Conservation (phyloP, 1,139 yeast species). For the Saccharomyces hybrid region DNA sequence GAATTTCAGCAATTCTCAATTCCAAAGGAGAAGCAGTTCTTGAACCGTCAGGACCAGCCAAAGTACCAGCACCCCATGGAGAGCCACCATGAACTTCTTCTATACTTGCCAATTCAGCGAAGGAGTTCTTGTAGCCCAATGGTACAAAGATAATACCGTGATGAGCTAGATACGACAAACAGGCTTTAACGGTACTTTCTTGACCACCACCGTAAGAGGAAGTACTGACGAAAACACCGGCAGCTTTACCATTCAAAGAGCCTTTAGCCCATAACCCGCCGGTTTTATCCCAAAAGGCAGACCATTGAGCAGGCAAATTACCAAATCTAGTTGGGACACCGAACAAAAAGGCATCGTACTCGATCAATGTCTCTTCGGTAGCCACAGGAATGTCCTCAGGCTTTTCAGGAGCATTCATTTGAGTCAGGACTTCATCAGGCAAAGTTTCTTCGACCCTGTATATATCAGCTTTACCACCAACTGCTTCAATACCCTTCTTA, state of each 20-base stretch:
- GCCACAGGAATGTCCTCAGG: conserved; percentile 49
- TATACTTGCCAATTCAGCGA: conserved; percentile 45
- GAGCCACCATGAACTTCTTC: conserved; percentile 64
- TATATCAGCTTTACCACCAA: conserved; percentile 55
- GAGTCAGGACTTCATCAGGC: conserved; percentile 46
- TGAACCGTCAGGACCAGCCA: conserved; percentile 61
- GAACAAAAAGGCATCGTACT: conserved; percentile 53
- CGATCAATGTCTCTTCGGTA: conserved; percentile 39
- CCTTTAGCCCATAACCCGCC: conserved; percentile 57
- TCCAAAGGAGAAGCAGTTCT: conserved; percentile 55
- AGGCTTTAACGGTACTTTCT: conserved; percentile 45
- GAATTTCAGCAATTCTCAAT: conserved; percentile 49
- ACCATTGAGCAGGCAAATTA: conserved; percentile 56
- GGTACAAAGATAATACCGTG: conserved; percentile 60
- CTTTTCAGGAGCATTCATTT: conserved; percentile 60
- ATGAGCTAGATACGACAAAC: conserved; percentile 48
- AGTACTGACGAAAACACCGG: conserved; percentile 51
- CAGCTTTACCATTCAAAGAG: conserved; percentile 48
- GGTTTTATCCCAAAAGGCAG: conserved; percentile 55
- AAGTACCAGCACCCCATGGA: conserved; percentile 68
- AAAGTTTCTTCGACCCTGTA: conserved; percentile 60
- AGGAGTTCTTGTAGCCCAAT: conserved; percentile 47
- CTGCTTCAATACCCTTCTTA: conserved; percentile 48
- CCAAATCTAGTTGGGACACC: conserved; percentile 64
- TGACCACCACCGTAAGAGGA: conserved; percentile 62